Evolutionary conservation across 1,284 basidiomycete species (phyloP).

Genomic region (Boletus coffeatus): DNA sequence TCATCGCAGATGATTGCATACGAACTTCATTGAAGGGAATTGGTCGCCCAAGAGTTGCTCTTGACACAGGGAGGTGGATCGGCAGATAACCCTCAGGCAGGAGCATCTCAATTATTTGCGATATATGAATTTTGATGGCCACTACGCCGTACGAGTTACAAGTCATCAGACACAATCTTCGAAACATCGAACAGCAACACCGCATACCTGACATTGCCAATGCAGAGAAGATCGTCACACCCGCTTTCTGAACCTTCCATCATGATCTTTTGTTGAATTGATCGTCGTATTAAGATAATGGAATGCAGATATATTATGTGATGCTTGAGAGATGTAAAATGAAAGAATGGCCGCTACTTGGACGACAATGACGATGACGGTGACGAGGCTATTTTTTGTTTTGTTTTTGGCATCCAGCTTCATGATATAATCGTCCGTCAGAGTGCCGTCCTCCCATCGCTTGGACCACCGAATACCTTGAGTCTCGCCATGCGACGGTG

Average conservation of each 20-base stretch:
- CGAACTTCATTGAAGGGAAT: too few species aligned
- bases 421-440: constrained; percentile 46
- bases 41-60: background rate
- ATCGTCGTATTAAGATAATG: background rate
- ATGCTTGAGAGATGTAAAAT: constrained; percentile 1
- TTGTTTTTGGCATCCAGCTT: constrained; percentile 22
- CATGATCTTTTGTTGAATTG: background rate
- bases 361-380: constrained; percentile 10
- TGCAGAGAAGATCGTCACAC: constrained; percentile 22
- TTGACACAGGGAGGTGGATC: background rate
- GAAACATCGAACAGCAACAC: too few species aligned
- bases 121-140: constrained; percentile 15
- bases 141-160: constrained; percentile 7
- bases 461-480: constrained; percentile 76
- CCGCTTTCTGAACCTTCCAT: constrained; percentile 24
- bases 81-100: background rate
- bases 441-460: constrained; percentile 72
- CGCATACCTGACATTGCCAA: constrained; percentile 21
- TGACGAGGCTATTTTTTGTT: constrained; percentile 11
- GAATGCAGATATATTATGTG: constrained; percentile 10
- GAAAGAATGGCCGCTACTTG: constrained; percentile 8
- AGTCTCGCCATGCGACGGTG: constrained; percentile 81
- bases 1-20: too few species aligned
- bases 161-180: background rate
- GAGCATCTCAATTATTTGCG: constrained; percentile 22